Conservation (phyloP, 768 basidiomycete genomes). For the Coprinopsis cinerea region DNA sequence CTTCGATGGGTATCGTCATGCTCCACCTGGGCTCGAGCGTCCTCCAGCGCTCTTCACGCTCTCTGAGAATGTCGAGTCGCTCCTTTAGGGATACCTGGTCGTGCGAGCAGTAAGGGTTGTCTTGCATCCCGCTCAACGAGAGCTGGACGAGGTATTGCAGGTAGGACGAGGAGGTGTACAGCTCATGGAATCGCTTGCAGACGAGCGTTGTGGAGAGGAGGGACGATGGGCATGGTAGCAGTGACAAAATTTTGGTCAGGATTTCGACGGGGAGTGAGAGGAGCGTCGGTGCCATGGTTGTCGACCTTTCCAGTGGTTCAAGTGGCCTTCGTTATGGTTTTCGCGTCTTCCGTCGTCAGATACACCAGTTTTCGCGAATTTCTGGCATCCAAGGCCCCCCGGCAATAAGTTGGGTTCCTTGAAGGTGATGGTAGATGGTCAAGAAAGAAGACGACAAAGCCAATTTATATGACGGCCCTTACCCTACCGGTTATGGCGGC, state of each 20-base stretch:
- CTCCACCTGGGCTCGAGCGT: conserved; percentile 8
- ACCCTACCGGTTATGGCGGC: too few species aligned
- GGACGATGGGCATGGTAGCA: background rate
- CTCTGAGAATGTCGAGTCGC: conserved; percentile 5
- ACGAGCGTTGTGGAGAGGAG: background rate
- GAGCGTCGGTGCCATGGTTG: background rate
- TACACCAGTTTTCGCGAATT: too few species aligned
- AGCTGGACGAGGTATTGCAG: conserved; percentile 10
- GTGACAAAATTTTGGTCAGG: background rate
- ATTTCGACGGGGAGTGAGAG: background rate
- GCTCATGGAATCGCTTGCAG: background rate
- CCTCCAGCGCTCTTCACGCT: conserved; percentile 12
- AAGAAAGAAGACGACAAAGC: too few species aligned
- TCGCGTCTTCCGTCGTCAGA: too few species aligned
- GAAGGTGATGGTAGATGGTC: too few species aligned
- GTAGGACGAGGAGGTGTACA: conserved; percentile 1
- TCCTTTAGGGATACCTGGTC: conserved; percentile 1
- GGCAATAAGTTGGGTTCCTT: too few species aligned
- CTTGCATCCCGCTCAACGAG: conserved; percentile 6
- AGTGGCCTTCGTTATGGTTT: too few species aligned
- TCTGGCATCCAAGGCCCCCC: too few species aligned
- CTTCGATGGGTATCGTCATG: conserved; percentile 13
- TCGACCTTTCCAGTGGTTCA: too few species aligned
- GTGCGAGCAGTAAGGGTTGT: conserved; percentile 10
- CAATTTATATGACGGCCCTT: too few species aligned